Conservation (phyloP, 495 filamentous ascomycete genomes). For the Aspergillus diversus region DNA sequence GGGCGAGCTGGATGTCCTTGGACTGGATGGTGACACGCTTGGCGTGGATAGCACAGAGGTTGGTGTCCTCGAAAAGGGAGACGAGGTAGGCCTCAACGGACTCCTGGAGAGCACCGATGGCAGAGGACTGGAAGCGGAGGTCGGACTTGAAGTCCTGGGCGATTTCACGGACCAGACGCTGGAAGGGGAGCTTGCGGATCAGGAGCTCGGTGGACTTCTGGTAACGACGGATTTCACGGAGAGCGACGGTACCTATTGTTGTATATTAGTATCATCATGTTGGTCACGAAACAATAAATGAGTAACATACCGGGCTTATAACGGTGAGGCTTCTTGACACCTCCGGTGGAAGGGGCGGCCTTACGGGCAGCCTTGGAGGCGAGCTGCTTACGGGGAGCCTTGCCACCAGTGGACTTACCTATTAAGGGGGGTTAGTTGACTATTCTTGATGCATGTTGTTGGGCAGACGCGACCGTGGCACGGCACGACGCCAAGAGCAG, state of each 20-base stretch:
- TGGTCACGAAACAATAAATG: constrained; percentile 2
- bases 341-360: constrained; percentile 73
- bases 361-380: constrained; percentile 83
- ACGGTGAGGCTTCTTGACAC: constrained; percentile 99
- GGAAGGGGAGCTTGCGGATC: constrained; percentile 99
- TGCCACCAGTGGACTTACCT: constrained; percentile 98
- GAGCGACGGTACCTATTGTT: constrained; percentile 90
- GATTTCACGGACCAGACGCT: constrained; percentile 99
- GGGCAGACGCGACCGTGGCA: constrained; percentile 33
- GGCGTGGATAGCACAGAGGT: constrained; percentile 99
- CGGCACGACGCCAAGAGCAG: constrained; percentile 24
- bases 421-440: constrained; percentile 41
- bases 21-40: constrained; percentile 97
- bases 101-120: constrained; percentile 99
- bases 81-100: constrained; percentile 99
- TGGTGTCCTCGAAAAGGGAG: constrained; percentile 99
- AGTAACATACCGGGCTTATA: constrained; percentile 90
- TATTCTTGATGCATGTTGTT: constrained; percentile 26
- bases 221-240: constrained; percentile 99
- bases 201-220: constrained; percentile 99
- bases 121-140: constrained; percentile 99
- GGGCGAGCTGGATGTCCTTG: constrained; percentile 97
- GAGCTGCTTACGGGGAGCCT: constrained; percentile 98
- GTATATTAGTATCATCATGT: constrained; percentile 36
- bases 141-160: constrained; percentile 99